Evolutionary conservation across 305 asterid genomes (phyloP).

Genomic region (Fraxinus latifolia): DNA sequence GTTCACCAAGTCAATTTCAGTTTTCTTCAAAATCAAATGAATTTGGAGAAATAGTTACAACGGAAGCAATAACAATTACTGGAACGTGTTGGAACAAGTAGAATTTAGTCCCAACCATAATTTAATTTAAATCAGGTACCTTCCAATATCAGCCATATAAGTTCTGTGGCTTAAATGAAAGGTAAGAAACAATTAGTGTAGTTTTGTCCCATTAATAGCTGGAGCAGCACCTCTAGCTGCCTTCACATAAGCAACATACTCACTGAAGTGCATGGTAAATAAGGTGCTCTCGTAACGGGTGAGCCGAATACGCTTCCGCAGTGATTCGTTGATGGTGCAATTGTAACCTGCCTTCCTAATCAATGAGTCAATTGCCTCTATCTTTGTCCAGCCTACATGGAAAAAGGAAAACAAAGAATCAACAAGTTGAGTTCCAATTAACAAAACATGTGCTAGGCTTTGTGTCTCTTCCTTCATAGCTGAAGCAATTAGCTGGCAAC

Average conservation of each 20-base stretch:
- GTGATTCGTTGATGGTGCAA: slow-evolving; percentile 57
- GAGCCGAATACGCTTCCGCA: slow-evolving; percentile 52
- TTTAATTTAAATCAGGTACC: slow-evolving; percentile 26
- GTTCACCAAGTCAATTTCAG: neutral
- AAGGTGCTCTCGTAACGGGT: slow-evolving; percentile 94
- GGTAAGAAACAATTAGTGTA: slow-evolving; percentile 31
- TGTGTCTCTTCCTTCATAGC: neutral
- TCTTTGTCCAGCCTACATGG: slow-evolving; percentile 67
- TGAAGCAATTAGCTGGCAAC: neutral
- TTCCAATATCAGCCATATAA: slow-evolving; percentile 24
- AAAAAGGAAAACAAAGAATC: slow-evolving; percentile 2
- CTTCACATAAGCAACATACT: slow-evolving; percentile 70
- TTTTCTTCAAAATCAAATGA: slow-evolving; percentile 17
- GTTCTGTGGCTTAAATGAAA: slow-evolving; percentile 29
- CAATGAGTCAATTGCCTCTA: slow-evolving; percentile 79
- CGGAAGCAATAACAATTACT: slow-evolving; percentile 12
- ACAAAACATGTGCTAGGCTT: neutral
- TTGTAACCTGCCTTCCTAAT: slow-evolving; percentile 77
- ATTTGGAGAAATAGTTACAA: slow-evolving; percentile 4
- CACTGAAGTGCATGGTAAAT: slow-evolving; percentile 71
- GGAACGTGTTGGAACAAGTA: slow-evolving; percentile 20
- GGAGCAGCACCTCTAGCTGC: slow-evolving; percentile 75
- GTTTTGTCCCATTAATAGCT: slow-evolving; percentile 61
- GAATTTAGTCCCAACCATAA: slow-evolving; percentile 35
- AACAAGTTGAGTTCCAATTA: neutral